Percentiles rank a stretch among this genome's conserved stretches.
Conservation (phyloP, 192 early-diverging fungal species). For the Entomortierella beljakovae region DNA sequence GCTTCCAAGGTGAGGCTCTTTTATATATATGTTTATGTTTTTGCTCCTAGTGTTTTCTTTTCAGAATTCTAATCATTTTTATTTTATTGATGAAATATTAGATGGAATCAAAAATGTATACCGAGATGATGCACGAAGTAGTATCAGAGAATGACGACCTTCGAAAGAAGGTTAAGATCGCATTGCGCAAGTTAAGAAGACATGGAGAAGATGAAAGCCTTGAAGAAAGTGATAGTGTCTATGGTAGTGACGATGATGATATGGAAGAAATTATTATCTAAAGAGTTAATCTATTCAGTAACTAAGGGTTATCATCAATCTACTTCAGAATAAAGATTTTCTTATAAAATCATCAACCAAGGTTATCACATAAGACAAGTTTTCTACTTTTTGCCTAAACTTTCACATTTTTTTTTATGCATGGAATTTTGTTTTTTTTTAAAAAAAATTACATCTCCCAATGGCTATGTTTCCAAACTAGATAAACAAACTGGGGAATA, state of each 20-base stretch:
- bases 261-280: conserved; percentile 43
- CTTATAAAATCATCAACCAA: no score
- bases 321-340: no score
- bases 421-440: no score
- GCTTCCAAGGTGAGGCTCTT: conserved; percentile 38
- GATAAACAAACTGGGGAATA: no score
- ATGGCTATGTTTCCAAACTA: no score
- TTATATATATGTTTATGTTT: neutral
- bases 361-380: no score
- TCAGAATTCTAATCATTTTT: neutral
- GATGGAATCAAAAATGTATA: conserved; percentile 47
- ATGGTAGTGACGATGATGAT: conserved; percentile 34
- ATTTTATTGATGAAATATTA: no score
- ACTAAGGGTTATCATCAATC: no score
- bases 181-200: conserved; percentile 9
- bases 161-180: conserved; percentile 20
- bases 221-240: conserved; percentile 5
- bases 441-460: no score
- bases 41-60: neutral
- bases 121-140: conserved; percentile 51
- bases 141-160: conserved; percentile 47
- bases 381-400: no score
- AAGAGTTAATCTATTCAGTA: no score
- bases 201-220: neutral
- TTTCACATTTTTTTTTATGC: no score